Conservation (phyloP, 768 basidiomycete species). For the Lanmaoa pseudosensibilis region DNA sequence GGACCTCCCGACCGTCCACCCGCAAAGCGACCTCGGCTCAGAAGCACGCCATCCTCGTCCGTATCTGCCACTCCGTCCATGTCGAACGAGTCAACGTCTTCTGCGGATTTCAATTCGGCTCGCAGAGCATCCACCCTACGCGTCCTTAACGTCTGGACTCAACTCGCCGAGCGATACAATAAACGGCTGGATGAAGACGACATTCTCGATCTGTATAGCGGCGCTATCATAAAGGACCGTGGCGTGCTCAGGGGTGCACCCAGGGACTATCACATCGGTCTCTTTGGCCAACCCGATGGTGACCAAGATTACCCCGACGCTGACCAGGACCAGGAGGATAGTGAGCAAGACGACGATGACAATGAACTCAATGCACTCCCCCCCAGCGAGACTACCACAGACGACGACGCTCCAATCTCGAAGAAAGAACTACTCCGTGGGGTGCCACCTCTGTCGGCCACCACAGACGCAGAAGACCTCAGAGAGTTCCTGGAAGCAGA, state of each 20-base stretch:
- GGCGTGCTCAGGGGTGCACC: conserved; percentile 55
- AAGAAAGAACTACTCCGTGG: conserved; percentile 35
- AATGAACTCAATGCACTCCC: conserved; percentile 62
- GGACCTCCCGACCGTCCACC: conserved; percentile 40
- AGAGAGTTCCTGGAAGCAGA: conserved; percentile 69
- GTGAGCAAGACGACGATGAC: conserved; percentile 49
- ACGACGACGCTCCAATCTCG: conserved; percentile 30
- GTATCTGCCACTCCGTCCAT: conserved; percentile 37
- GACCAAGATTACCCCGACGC: conserved; percentile 41
- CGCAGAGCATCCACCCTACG: conserved; percentile 54
- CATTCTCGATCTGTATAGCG: conserved; percentile 66
- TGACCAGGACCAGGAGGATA: conserved; percentile 44
- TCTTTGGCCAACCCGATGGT: conserved; percentile 43
- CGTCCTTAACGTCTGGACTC: conserved; percentile 62
- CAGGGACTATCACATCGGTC: conserved; percentile 51
- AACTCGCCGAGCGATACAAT: conserved; percentile 67
- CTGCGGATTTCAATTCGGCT: conserved; percentile 50
- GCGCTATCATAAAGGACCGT: conserved; percentile 64
- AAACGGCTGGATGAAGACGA: conserved; percentile 75
- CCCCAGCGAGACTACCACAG: conserved; percentile 25
- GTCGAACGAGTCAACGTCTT: conserved; percentile 28
- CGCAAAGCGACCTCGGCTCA: conserved; percentile 49
- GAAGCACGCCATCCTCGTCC: conserved; percentile 45
- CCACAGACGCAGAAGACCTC: conserved; percentile 62
- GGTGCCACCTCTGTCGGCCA: conserved; percentile 45